A percentile compares a stretch with the other conserved stretches of the same genome.
These are phyloP conservation scores for Suhomyces sp. DNA, from an alignment of 805 yeast species.

Conservation along the genomic window DNA sequence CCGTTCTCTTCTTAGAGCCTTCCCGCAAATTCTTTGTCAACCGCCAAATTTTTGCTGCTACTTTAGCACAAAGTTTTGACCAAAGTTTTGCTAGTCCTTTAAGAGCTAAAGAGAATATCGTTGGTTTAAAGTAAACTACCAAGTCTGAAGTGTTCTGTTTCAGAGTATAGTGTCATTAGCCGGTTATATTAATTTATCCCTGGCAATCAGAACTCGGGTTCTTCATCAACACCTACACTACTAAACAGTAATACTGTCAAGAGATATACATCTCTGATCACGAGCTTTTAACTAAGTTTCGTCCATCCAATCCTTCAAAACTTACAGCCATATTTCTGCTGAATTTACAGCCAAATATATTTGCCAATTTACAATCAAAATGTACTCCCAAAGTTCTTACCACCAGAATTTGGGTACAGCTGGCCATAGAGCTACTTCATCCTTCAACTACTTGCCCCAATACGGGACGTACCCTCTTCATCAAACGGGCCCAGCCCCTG, in stretches of 20 bases:
- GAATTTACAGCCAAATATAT: neutral
- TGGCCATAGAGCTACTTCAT: constrained; percentile 35
- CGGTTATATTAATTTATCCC: constrained; percentile 10
- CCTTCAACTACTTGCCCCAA: constrained; percentile 25
- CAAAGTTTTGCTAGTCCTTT: neutral
- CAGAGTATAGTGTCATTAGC: neutral
- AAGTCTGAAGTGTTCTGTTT: neutral
- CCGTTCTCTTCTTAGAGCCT: neutral
- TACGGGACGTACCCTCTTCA: constrained; percentile 15
- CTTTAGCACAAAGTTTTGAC: neutral
- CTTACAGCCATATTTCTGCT: neutral
- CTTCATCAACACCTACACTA: neutral
- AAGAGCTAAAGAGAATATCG: neutral
- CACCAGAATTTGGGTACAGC: constrained; percentile 33
- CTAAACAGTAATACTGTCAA: neutral
- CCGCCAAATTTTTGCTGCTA: neutral
- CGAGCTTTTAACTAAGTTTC: constrained; percentile 4
- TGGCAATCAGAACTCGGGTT: neutral
- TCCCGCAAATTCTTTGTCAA: neutral
- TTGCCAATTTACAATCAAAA: constrained; percentile 1
- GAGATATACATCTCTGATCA: neutral
- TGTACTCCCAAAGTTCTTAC: constrained; percentile 17
- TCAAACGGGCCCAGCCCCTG: constrained; percentile 9
- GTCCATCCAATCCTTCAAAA: neutral
- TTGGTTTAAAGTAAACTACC: neutral